Evolutionary conservation across 2,329 filamentous ascomycete genomes (phyloP), one percentile per base, ranked within the genome.

Genomic region (Fonsecaea nubica): DNA sequence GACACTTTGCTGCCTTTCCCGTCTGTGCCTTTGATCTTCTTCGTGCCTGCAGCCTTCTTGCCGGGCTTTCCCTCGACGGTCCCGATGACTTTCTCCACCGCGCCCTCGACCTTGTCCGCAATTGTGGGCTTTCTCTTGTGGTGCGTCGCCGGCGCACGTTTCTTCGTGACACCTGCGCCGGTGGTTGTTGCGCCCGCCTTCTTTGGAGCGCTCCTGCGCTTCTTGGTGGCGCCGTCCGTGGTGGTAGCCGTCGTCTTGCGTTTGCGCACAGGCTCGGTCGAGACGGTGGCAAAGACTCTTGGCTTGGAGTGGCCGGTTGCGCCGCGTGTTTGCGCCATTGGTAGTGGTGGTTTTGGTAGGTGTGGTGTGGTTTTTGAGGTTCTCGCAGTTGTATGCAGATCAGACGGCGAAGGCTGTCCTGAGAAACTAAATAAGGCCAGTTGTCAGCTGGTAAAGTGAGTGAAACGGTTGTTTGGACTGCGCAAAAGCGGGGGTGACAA

Each of bases 31-130:
- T 18, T 48, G 58, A 74, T 74, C 74, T 80, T 78, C 75, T 79
- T 79, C 60, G 77, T 75, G 25, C 74, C 76, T 15, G 77, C 75
- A 50, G 76, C 77, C 74, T 79, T 79, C 72, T 79, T 79, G 58
- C 70, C 76, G n/a, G 77, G 75, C 58, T 78, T 79, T 30, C 61
- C 65, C 35, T 76, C 75, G 21, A 77, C 59, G 4, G 64, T 64
- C 32, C 67, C 70, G 33, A 65, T 64, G 38, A 67, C 64, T 64
- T 75, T 75, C 62, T 76, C 73, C 10, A 71, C 67, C n/a, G 72
- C 76, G 58, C 76, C 77, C 38, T 74, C 73, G 50, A 75, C 69
- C 42, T 76, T 75, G 48, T 75, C 72, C 69, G 74, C 76, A 69
- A 76, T 71, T 57, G 72, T 69, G 56, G 71, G 62, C 69, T 72